Evolutionary conservation across 2,329 filamentous ascomycete genomes (phyloP), one percentile per base, ranked within the genome.

Genomic region (Fusarium sp.): DNA sequence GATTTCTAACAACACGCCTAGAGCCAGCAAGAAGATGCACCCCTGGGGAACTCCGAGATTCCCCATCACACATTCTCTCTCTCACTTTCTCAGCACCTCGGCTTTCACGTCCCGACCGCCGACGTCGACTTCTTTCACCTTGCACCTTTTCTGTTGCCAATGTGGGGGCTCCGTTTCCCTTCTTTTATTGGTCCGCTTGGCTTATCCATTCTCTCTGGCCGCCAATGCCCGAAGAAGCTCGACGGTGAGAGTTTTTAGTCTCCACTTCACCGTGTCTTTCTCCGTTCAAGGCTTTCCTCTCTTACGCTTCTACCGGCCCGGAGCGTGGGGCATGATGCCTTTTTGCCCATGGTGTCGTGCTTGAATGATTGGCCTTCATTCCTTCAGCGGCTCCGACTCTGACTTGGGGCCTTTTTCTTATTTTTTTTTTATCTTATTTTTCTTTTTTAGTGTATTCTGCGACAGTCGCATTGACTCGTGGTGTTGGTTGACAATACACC

Each of bases 311-410:
- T 61, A 61, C 73, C 73, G 70, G 73, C 62, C 73, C 74, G 69
- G 74, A 52, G 59, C 69, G 73, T 77, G 77, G 76, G 75, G 78
- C 77, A 77, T 70, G 62, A 69, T 69, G 66, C 62, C 49, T 70
- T 70, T 65, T 37, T 52, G 12, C 24, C 42, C 47, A 58, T 44
- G 63, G 55, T 74, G 75, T 74, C 75, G 72, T 77, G 75, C 72
- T 76, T 61, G 68, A 77, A 65, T 79, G 77, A 79, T 79, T 79
- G 78, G 78, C 61, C 66, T 72, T 68, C 73, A 73, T 77, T 74
- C 56, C 70, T 70, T 59, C 53, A 75, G 69, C 57, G 67, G 63
- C 65, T 71, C 67, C 67, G 69, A 62, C 40, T 65, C 48, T 57
- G 46, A 59, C 45, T 59, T 64, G 18, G 24, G 29, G 24, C 13